Percentiles rank a stretch among this genome's conserved stretches.
Conservation (phyloP, 108 stramenopile species). For the Cyclotella distinguenda region DNA sequence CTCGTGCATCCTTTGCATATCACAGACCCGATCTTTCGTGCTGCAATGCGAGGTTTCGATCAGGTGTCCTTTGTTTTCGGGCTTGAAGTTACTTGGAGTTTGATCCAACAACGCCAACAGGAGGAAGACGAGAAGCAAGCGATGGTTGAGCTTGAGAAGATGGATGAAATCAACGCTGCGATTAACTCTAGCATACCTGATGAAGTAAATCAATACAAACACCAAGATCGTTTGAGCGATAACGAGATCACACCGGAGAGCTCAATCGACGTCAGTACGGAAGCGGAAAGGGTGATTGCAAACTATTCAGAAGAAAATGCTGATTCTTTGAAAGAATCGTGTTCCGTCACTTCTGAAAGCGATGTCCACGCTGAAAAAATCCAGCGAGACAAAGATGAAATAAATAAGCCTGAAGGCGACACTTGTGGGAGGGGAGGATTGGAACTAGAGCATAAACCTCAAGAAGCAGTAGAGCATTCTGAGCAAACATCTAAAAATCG, state of each 20-base stretch:
- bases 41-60: constrained; percentile 85
- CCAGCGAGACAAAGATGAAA: not conserved
- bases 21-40: constrained; percentile 86
- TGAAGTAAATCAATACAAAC: constrained; percentile 9
- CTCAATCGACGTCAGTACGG: too few species aligned
- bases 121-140: constrained; percentile 84
- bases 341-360: too few species aligned
- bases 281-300: too few species aligned
- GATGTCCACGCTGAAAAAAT: too few species aligned
- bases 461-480: not conserved
- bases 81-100: constrained; percentile 91
- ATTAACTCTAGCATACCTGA: not conserved
- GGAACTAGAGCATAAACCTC: not conserved
- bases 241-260: too few species aligned
- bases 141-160: constrained; percentile 59
- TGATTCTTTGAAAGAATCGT: too few species aligned
- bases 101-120: constrained; percentile 86
- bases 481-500: not conserved
- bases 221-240: constrained; percentile 8
- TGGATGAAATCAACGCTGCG: constrained; percentile 32
- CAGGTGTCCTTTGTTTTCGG: constrained; percentile 94
- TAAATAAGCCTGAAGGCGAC: constrained; percentile 8
- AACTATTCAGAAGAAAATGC: too few species aligned
- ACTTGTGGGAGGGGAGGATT: not conserved
- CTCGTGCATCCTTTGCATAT: too few species aligned